Evolutionary conservation across 371 early-diverging fungal genomes (phyloP), one percentile per base, ranked within the genome.

Genomic region (Encephalitozoon intestinalis): DNA sequence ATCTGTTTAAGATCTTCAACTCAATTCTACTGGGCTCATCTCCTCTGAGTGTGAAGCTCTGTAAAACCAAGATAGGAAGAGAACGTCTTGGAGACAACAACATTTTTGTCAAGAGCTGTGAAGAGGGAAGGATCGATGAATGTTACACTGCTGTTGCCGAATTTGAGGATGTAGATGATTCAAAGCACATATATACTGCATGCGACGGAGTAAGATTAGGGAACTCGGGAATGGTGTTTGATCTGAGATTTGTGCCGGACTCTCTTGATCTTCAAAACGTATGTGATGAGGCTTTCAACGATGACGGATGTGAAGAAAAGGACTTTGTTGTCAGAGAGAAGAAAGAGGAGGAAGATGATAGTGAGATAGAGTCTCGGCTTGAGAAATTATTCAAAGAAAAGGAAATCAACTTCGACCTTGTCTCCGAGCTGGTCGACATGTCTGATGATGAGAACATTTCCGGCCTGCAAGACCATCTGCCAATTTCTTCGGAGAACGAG

Each of bases 221-320:
- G 15, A 28, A 50, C 23, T 72, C 76, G 8, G 51, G 51, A 39
- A 40, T 52, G 37, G 11, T 41, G n/a, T 73, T 75, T 65, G 58
- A 75, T 39, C 43, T 75, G 41, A 65, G 66, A 15, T 75, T 75
- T 46, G 46, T 75, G 9, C 71, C 76, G 5, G 76, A 71, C 18
- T 37, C 18, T 7, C n/a, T 75, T 15, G 71, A 73, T 8, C 23
- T 71, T 63, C 40, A 12, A 25, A 43, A 40, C 30, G 34, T 39
- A 7, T 30, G 54, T 9, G 76, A 75, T 25, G 58, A 70, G 12
- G 73, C 21, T 25, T 28, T 11, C 5, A 34, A 21, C 54, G 34
- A 26, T 23, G 30, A n/a, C 5, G 43, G 25, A 15, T 74, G 18
- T 31, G 15, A 3, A 11, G 28, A 69, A 23, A 67, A 72, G n/a